A percentile compares a stretch with the other conserved stretches of the same genome.
Evolutionary conservation across 257 asterid species (phyloP).

Genomic region (Solanum dulcamara): DNA sequence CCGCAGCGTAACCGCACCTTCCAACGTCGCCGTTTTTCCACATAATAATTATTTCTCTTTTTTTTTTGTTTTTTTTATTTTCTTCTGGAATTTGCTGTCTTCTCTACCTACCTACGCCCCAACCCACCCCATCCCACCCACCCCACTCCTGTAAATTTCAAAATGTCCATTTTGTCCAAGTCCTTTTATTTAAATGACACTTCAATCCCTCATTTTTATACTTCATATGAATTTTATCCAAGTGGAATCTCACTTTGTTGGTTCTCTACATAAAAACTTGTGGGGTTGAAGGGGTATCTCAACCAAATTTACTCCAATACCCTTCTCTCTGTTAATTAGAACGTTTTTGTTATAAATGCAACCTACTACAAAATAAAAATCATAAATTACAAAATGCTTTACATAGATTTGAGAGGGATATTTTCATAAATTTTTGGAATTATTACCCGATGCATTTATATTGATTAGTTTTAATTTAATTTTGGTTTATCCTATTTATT

Average conservation of each 20-base stretch:
- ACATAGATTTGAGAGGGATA: too few species aligned
- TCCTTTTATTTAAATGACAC: not conserved
- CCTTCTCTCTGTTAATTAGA: not conserved
- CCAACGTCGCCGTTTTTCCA: slow-evolving; percentile 36
- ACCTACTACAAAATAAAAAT: not conserved
- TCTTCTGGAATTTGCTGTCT: not conserved
- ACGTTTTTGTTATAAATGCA: not conserved
- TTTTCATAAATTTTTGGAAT: too few species aligned
- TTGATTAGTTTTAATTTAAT: not conserved
- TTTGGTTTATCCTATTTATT: not conserved
- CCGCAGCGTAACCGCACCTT: slow-evolving; percentile 18
- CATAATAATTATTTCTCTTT: not conserved
- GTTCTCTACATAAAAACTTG: not conserved
- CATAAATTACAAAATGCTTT: not conserved
- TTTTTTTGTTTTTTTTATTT: not conserved
- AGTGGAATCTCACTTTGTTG: slow-evolving; percentile 1
- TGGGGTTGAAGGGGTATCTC: not conserved
- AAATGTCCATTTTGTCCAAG: slow-evolving; percentile 11
- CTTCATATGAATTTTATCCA: not conserved
- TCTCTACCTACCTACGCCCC: slow-evolving; percentile 5
- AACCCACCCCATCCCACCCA: not conserved
- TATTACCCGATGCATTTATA: not conserved
- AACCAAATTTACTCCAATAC: not conserved
- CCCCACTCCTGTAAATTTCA: not conserved
- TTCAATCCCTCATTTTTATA: slow-evolving; percentile 1